Base-by-base conservation (phyloP, 371 early-diverging fungal species). In the Smittium mucronatum region DNA sequence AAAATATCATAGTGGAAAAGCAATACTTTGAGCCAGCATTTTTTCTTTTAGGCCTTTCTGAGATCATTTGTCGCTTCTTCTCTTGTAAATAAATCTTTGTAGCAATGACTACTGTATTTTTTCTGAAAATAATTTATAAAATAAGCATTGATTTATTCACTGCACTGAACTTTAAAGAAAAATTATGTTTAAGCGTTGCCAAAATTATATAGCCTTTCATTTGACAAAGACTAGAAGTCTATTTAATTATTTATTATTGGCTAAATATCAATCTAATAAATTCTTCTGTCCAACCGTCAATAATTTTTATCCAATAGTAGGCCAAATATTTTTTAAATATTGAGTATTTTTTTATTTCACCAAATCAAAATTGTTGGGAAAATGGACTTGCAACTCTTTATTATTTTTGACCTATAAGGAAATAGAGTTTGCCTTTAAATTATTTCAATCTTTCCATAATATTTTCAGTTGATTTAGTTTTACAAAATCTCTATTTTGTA, bases 1-100 rank as follows among this genome's bases (percentile, higher is more conserved):
- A 30, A 11, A 16, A 65, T 17, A 58, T 29, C 33, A 63, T 68
- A 68, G 69, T 64, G 5, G 36, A 21, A 33, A 47, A 58, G 59
- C 2, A 16, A 30, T 58, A 8, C 61, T 21, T 64, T 64, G 64
- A 15, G 5, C 64, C 64, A 26, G 32, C 1, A 29, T 2, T 63
- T 25, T 58, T 57, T 71, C 36, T n/a, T 58, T 66, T 70, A 21
- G 73, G 64, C 25, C 60, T 34, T n/a, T 35, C 21, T 11, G 33
- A 0, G 57, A 32, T 70, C 33, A 70, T 68, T 34, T 16, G n/a
- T n/a, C n/a, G n/a, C n/a, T n/a, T n/a, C n/a, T n/a, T n/a, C n/a
- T 47, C 5, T 47, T 11, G 47, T 47, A 47, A 47, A 47, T 47
- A 47, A 21, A 47, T 21, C 5, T 11, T 47, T 11, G 21, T 47